Base-by-base conservation (phyloP, 371 early-diverging fungal genomes). In the Rhizopus delemar region DNA sequence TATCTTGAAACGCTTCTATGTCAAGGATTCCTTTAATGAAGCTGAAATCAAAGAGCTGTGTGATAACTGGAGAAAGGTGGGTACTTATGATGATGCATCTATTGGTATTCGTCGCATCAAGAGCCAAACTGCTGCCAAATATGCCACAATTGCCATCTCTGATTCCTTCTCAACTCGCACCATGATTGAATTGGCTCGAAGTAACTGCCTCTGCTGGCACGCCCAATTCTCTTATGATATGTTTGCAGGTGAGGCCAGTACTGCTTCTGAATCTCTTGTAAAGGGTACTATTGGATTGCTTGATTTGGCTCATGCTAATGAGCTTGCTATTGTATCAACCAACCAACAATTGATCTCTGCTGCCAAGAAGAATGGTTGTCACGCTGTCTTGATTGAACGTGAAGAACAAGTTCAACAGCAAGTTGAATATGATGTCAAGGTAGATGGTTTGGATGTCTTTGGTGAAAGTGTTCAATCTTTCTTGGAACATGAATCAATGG, bases 131-230 rank as follows among this genome's bases (percentile, higher is more conserved):
- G 29, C 15, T 32, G 60, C 51, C 36, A 62, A 65, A 6, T 67
- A 67, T 56, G 60, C 63, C 7, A 58, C 75, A 8, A 65, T 77
- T 34, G 67, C 77, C n/a, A 60, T 77, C 33, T 77, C 77, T 32
- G 64, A 63, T 45, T 51, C 57, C 5, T 62, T 77, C 33, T 70
- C 70, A 13, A 77, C 77, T 9, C 62, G 68, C 12, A 69, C 70
- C 0, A 66, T 77, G 74, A 41, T 77, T 12, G 64, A 69, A 3
- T 54, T 71, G 39, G 74, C 77, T 31, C 71, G 68, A 51, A 68
- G 60, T 41, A 69, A 68, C n/a, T 70, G 74, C 50, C 72, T 77
- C 29, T 77, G 77, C 66, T 77, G 71, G 74, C 69, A 77, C 46
- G 68, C 72, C 28, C 77, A 77, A 56, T 70, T 77, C 59, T 60